Conservation (phyloP, 257 asterid genomes). For the Haberlea rhodopensis region DNA sequence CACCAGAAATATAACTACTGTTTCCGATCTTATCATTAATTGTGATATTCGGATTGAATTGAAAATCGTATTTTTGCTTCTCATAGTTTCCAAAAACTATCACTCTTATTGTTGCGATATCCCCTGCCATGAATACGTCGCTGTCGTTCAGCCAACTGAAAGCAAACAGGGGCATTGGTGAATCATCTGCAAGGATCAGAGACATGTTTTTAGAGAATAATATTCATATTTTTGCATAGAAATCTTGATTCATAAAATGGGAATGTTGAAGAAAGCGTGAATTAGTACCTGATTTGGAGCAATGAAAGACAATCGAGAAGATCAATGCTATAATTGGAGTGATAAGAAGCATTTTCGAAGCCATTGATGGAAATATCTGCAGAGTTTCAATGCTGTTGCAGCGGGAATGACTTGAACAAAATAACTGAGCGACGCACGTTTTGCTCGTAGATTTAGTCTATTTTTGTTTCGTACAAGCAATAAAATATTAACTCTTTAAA, state of each 20-base stretch:
- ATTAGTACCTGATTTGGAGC: slow-evolving; percentile 33
- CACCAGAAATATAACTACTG: slow-evolving; percentile 61
- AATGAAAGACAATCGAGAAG: slow-evolving; percentile 13
- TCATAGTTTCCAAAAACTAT: slow-evolving; percentile 65
- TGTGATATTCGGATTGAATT: slow-evolving; percentile 61
- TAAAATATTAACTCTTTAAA: no score
- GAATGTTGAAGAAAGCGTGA: neutral
- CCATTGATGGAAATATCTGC: slow-evolving; percentile 34
- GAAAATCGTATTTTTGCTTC: slow-evolving; percentile 35
- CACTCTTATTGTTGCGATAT: slow-evolving; percentile 54
- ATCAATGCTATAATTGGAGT: slow-evolving; percentile 22
- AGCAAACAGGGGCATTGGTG: slow-evolving; percentile 49
- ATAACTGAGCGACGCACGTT: no score
- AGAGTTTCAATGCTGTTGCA: neutral
- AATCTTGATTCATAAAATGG: neutral
- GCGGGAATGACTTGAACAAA: no score
- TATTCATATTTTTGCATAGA: neutral
- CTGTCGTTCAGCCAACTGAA: slow-evolving; percentile 70
- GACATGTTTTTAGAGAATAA: neutral
- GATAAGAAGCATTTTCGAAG: slow-evolving; percentile 19
- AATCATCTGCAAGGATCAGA: slow-evolving; percentile 32
- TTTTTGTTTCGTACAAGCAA: no score
- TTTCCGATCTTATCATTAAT: slow-evolving; percentile 79
- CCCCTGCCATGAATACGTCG: slow-evolving; percentile 66
- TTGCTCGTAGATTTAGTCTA: no score